Percentiles rank a stretch among this genome's conserved stretches.
phyloP scores from a whole-genome alignment of 2,329 filamentous ascomycete species.

The Diaporthe helianthi region DNA sequence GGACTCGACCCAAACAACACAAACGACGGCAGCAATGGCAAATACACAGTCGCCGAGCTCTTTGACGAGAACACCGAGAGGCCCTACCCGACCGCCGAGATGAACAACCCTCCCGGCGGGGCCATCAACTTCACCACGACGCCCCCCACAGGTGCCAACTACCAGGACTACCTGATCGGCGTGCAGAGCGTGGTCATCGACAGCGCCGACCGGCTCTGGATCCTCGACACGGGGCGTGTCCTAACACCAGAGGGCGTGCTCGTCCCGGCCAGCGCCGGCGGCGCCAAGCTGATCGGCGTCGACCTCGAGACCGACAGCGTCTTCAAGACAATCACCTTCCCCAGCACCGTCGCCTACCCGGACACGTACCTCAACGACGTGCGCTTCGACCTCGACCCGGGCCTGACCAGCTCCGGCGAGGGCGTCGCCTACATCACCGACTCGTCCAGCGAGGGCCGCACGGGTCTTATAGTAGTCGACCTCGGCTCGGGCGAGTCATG shows the following conservation, averaged over 20 bases:
- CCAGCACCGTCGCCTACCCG: constrained; percentile 49
- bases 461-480: constrained; percentile 57
- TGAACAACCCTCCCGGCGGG: constrained; percentile 54
- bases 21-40: constrained; percentile 42
- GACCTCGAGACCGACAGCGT: constrained; percentile 52
- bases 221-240: constrained; percentile 58
- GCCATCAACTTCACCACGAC: constrained; percentile 58
- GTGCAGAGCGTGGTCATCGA: constrained; percentile 61
- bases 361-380: constrained; percentile 62
- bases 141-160: constrained; percentile 52
- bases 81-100: constrained; percentile 39
- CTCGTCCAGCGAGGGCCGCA: constrained; percentile 54
- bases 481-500: constrained; percentile 55
- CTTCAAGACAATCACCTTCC: constrained; percentile 59
- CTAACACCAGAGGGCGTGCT: constrained; percentile 46
- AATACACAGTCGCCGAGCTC: constrained; percentile 52
- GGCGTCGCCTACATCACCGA: constrained; percentile 63
- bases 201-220: constrained; percentile 56
- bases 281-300: constrained; percentile 58
- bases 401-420: constrained; percentile 48
- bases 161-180: constrained; percentile 56
- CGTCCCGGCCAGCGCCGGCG: constrained; percentile 52
- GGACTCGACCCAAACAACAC: constrained; percentile 55
- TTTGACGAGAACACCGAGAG: constrained; percentile 38
- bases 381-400: constrained; percentile 57